Conservation (phyloP, 352 stramenopile species). For the Phytophthora agathidicida region DNA sequence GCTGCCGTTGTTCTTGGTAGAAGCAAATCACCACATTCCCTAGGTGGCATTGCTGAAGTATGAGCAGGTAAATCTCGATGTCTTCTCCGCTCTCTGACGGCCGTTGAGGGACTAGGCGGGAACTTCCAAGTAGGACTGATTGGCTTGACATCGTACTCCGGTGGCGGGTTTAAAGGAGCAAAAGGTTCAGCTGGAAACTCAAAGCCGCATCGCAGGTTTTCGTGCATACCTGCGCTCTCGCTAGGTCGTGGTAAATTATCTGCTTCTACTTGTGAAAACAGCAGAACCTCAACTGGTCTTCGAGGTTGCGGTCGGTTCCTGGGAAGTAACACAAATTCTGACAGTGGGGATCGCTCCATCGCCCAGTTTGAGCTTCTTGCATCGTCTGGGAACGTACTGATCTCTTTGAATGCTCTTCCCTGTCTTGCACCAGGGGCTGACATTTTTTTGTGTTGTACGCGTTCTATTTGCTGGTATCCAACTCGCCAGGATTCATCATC, state of each 20-base stretch:
- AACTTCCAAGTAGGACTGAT: not conserved
- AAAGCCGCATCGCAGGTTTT: slow-evolving; percentile 36
- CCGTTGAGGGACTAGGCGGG: not conserved
- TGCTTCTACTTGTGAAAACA: slow-evolving; percentile 9
- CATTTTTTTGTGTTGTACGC: not conserved
- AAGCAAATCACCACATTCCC: not conserved
- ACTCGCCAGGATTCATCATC: slow-evolving; percentile 6
- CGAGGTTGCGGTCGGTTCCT: slow-evolving; percentile 44
- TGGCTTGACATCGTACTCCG: not conserved
- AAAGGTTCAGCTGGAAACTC: slow-evolving; percentile 28
- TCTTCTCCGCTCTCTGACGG: not conserved
- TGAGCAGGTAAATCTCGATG: not conserved
- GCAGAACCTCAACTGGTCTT: slow-evolving; percentile 38
- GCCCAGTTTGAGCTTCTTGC: slow-evolving; percentile 3
- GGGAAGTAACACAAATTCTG: slow-evolving; percentile 42
- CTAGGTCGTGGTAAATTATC: not conserved
- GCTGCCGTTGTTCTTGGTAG: slow-evolving; percentile 11
- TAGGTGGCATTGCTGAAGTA: not conserved
- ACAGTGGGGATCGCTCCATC: slow-evolving; percentile 25
- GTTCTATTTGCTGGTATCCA: not conserved
- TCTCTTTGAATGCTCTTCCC: not conserved
- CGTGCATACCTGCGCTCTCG: slow-evolving; percentile 1
- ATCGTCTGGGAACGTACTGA: not conserved
- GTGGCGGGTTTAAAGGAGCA: slow-evolving; percentile 5
- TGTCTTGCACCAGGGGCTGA: not conserved